phyloP scores from a whole-genome alignment of 164 flowering plant species.

The Saururus chinensis region DNA sequence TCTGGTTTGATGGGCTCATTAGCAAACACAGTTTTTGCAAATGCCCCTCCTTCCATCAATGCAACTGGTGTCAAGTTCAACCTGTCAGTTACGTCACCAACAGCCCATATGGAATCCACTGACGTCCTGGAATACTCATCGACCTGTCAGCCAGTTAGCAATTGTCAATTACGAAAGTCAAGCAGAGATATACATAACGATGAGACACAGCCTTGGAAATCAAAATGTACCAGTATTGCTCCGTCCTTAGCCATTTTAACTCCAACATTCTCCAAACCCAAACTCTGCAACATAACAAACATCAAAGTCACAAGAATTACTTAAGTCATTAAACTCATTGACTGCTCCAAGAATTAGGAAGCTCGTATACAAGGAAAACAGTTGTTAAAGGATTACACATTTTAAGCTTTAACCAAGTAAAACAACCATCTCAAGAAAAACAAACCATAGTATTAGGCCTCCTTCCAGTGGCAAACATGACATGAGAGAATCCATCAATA shows the following conservation, averaged over 20 bases:
- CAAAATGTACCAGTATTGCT: constrained; percentile 64
- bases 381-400: background rate
- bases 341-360: background rate
- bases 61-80: constrained; percentile 97
- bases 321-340: background rate
- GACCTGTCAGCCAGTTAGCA: constrained; percentile 36
- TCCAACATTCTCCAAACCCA: constrained; percentile 74
- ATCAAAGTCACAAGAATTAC: background rate
- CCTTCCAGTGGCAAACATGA: constrained; percentile 99
- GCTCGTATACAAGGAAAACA: background rate
- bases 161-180: background rate
- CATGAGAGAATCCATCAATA: constrained; percentile 85
- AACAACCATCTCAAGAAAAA: background rate
- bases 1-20: constrained; percentile 81
- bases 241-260: constrained; percentile 71
- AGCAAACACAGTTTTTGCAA: constrained; percentile 83
- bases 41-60: constrained; percentile 93
- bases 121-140: constrained; percentile 85
- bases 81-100: constrained; percentile 96
- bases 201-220: background rate
- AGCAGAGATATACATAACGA: background rate
- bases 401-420: background rate
- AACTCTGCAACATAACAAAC: constrained; percentile 40
- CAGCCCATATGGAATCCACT: constrained; percentile 98
- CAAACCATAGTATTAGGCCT: constrained; percentile 86